Evolutionary conservation across 768 basidiomycete species (phyloP).

Genomic region (Psilocybe cyanescens): DNA sequence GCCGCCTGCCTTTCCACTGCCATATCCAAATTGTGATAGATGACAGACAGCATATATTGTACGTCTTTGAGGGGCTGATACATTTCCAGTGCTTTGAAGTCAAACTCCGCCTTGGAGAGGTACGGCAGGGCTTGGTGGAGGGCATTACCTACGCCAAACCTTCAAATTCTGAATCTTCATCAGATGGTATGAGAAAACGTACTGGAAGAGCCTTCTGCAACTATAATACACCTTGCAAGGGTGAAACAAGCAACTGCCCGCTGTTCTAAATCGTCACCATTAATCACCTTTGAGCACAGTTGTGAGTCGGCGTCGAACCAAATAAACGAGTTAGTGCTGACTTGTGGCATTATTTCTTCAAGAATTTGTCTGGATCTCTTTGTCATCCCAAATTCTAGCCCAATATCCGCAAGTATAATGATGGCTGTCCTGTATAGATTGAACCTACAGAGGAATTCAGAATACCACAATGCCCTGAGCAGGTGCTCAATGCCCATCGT

Average conservation of each 20-base stretch:
- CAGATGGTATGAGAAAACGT: constrained; percentile 17
- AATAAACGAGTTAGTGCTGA: constrained; percentile 26
- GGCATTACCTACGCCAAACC: constrained; percentile 33
- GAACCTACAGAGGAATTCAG: constrained; percentile 76
- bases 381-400: constrained; percentile 78
- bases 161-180: neutral
- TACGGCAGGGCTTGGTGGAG: constrained; percentile 64
- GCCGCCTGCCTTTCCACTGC: constrained; percentile 56
- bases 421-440: constrained; percentile 70
- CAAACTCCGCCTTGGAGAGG: constrained; percentile 65
- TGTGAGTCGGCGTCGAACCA: neutral
- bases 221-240: constrained; percentile 75
- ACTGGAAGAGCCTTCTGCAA: constrained; percentile 53
- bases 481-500: constrained; percentile 66
- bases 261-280: constrained; percentile 75
- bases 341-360: constrained; percentile 85
- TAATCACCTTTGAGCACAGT: constrained; percentile 53
- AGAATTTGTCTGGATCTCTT: constrained; percentile 65
- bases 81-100: constrained; percentile 65
- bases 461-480: constrained; percentile 75
- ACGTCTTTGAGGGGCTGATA: constrained; percentile 64
- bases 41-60: constrained; percentile 70
- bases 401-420: constrained; percentile 77
- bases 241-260: constrained; percentile 77
- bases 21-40: constrained; percentile 73